These are phyloP conservation scores for Cenchrus fungigraminus DNA, from an alignment of 176 grass and related monocot species.

Conservation along the genomic window DNA sequence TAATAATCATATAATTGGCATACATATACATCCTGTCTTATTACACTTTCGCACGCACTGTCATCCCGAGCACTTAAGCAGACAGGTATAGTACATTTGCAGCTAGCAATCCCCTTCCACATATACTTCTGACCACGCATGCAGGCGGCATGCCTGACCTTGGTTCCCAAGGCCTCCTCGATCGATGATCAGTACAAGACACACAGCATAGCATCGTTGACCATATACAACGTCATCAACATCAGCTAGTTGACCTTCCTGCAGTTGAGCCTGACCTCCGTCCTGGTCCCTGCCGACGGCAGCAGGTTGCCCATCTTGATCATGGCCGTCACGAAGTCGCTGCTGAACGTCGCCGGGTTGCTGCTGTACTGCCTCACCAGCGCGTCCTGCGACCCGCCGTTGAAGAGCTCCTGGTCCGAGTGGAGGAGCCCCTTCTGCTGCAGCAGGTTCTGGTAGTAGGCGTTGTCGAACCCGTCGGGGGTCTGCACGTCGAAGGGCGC, in stretches of 20 bases:
- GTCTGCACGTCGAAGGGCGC: conserved; percentile 77
- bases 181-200: neutral
- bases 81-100: conserved; percentile 2
- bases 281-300: conserved; percentile 52
- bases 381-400: conserved; percentile 74
- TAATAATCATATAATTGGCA: neutral
- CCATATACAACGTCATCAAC: neutral
- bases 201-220: neutral
- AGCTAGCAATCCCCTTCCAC: neutral
- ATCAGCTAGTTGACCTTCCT: conserved; percentile 48
- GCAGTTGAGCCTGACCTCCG: conserved; percentile 82
- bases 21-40: neutral
- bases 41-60: neutral
- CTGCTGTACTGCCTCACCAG: conserved; percentile 68
- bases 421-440: conserved; percentile 58
- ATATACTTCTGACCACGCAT: neutral
- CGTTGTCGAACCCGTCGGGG: conserved; percentile 74
- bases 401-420: conserved; percentile 95
- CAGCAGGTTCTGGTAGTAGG: conserved; percentile 74
- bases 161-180: conserved; percentile 34
- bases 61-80: neutral
- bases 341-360: conserved; percentile 29
- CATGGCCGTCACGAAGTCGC: conserved; percentile 67
- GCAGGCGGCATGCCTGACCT: neutral
- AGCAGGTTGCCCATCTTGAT: conserved; percentile 72